Base-by-base conservation (phyloP, 352 stramenopile species). In the Globisporangium acanthophoron region DNA sequence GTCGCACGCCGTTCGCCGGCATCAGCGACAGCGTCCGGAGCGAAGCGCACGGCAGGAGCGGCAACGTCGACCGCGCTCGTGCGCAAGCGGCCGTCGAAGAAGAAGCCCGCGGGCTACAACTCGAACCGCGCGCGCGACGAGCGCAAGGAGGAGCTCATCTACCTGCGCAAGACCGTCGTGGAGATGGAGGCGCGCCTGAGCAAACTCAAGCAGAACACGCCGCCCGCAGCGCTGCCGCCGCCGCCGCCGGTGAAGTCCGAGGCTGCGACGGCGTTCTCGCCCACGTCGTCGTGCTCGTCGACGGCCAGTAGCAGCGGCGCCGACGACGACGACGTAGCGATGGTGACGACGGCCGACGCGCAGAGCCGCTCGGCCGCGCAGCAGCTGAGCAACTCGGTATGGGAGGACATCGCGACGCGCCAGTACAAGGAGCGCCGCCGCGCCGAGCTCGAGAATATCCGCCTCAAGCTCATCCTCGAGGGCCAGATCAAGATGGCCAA, bases 91-190 rank as follows among this genome's bases (percentile, higher is more conserved):
- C 35, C 46, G 18, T 43, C 56, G 24, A 61, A 61, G 49, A 85
- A 81, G 66, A 77, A 72, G 6, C 54, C 72, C 2, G 70, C 65
- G 3, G 54, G 48, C 2, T 70, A 82, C 57, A 80, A 84, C 64
- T 80, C 74, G 49, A 84, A 84, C 58, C 70, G 71, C 21, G 74
- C 74, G 40, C 74, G 74, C 52, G 74, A 84, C 54, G 69, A 81
- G 63, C 74, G 72, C 49, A 85, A 85, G 56, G 74, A 88, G 41
- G 78, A 88, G 63, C 71, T 88, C 37, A 77, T 87, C 39, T 87
- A 87, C 61, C 58, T 88, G 46, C 76, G 76, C 62, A 73, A 81
- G 54, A 80, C 64, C 37, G 74, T 87, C 45, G 56, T 70, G 41
- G 79, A 77, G 47, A 78, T 84, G 74, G 67, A 84, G 59, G 59